phyloP scores from a whole-genome alignment of 2,329 filamentous ascomycete genomes.

The Neofusicoccum kwambonambiense region DNA sequence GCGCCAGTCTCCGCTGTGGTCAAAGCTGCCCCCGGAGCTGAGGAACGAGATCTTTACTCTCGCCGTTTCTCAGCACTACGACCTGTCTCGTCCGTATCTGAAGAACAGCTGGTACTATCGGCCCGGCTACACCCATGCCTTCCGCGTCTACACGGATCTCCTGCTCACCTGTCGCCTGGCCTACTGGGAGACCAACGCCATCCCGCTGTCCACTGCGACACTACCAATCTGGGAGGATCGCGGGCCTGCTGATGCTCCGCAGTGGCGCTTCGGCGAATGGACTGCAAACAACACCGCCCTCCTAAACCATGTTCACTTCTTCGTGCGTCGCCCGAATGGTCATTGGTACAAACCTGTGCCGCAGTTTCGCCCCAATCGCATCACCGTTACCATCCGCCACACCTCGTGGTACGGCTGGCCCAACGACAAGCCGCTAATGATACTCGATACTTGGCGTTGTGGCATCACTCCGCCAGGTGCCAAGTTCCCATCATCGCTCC shows the following conservation, averaged over 20 bases:
- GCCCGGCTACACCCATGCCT: conserved; percentile 31
- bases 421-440: conserved; percentile 96
- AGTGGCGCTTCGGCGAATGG: not conserved
- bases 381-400: conserved; percentile 51
- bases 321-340: conserved; percentile 1
- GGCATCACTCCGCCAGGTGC: conserved; percentile 22
- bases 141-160: conserved; percentile 31
- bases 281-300: conserved; percentile 5
- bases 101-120: conserved; percentile 20
- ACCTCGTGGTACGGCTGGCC: conserved; percentile 73
- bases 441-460: conserved; percentile 72
- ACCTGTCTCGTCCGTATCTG: conserved; percentile 19
- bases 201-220: conserved; percentile 33
- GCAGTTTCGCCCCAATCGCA: conserved; percentile 33
- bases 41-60: conserved; percentile 27
- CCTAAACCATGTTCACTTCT: conserved; percentile 15
- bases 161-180: conserved; percentile 40
- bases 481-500: conserved; percentile 18
- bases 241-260: not conserved
- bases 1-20: conserved; percentile 26
- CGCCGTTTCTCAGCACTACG: conserved; percentile 22
- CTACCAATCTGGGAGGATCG: conserved; percentile 14
- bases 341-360: conserved; percentile 11
- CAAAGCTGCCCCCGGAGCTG: conserved; percentile 27
- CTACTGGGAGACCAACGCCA: conserved; percentile 38